Percentiles rank a stretch among this genome's conserved stretches.
Evolutionary conservation across 495 filamentous ascomycete species (phyloP).

Genomic region (Pyrenopolyporus hunteri): DNA sequence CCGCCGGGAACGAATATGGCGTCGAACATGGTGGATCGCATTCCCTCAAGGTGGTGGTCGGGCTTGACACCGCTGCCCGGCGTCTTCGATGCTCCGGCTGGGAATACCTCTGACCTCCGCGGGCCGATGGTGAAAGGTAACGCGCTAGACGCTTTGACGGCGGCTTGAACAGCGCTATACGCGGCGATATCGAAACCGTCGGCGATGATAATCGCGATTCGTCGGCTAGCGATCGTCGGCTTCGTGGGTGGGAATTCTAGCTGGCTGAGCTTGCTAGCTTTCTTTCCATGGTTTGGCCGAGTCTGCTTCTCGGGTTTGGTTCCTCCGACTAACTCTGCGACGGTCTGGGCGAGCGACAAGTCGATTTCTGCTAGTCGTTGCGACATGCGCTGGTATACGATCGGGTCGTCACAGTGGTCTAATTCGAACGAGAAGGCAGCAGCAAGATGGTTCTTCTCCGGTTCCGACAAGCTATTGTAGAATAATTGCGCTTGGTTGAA

Average conservation of each 20-base stretch:
- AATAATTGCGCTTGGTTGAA: constrained; percentile 73
- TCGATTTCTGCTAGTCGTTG: constrained; percentile 76
- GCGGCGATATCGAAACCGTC: constrained; percentile 77
- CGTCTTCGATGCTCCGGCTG: constrained; percentile 56
- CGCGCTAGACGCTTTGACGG: constrained; percentile 65
- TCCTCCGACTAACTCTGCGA: constrained; percentile 73
- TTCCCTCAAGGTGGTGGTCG: constrained; percentile 81
- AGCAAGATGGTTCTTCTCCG: constrained; percentile 74
- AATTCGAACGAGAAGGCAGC: constrained; percentile 82
- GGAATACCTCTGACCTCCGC: constrained; percentile 63
- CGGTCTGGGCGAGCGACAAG: constrained; percentile 69
- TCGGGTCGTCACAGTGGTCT: constrained; percentile 84
- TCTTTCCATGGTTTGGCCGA: constrained; percentile 69
- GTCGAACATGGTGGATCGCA: constrained; percentile 87
- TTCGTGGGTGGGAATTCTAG: constrained; percentile 65
- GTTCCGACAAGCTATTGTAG: constrained; percentile 77
- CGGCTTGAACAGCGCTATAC: constrained; percentile 68
- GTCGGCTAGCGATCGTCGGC: constrained; percentile 73
- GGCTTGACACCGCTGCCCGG: constrained; percentile 63
- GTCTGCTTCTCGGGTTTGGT: constrained; percentile 59
- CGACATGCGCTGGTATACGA: constrained; percentile 77
- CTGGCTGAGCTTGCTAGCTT: constrained; percentile 69
- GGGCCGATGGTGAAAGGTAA: constrained; percentile 75
- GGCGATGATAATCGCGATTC: constrained; percentile 78
- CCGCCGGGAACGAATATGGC: constrained; percentile 82